Conservation (phyloP, 2,329 filamentous ascomycete genomes). For the Colletotrichum abscissum region DNA sequence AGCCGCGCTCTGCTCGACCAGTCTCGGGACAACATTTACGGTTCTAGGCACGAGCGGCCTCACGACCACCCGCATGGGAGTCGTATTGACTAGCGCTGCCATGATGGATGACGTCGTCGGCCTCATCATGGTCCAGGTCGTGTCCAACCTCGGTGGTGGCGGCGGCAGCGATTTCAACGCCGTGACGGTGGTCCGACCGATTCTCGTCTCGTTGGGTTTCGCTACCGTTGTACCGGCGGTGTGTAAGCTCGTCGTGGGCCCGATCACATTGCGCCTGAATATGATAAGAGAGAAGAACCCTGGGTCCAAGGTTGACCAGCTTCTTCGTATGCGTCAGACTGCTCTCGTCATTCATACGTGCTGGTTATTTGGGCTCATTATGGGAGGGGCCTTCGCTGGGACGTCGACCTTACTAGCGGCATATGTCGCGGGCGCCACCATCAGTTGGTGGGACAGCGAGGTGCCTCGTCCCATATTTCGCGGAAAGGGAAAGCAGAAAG, state of each 20-base stretch:
- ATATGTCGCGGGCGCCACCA: constrained; percentile 69
- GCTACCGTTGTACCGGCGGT: constrained; percentile 57
- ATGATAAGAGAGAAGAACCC: constrained; percentile 40
- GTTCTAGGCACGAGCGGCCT: constrained; percentile 58
- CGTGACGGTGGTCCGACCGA: constrained; percentile 53
- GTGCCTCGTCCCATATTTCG: constrained; percentile 39
- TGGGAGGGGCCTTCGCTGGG: constrained; percentile 67
- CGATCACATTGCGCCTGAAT: constrained; percentile 51
- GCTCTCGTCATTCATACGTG: constrained; percentile 59
- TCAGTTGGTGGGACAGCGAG: constrained; percentile 69
- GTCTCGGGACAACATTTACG: constrained; percentile 76
- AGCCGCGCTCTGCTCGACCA: constrained; percentile 79
- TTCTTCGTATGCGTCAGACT: constrained; percentile 46
- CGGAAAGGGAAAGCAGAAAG: not conserved
- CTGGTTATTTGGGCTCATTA: constrained; percentile 60
- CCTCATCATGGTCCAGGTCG: constrained; percentile 80
- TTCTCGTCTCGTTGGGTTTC: constrained; percentile 63
- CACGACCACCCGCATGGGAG: constrained; percentile 59
- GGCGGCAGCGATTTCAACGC: constrained; percentile 40
- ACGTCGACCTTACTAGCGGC: constrained; percentile 73
- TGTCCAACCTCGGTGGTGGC: constrained; percentile 69
- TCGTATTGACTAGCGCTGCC: constrained; percentile 77
- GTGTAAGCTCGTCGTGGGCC: constrained; percentile 58
- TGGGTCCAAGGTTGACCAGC: constrained; percentile 35
- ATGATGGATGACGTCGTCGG: constrained; percentile 87